Evolutionary conservation across 2,329 filamentous ascomycete genomes (phyloP).

Genomic region (Aspergillus cejpii): DNA sequence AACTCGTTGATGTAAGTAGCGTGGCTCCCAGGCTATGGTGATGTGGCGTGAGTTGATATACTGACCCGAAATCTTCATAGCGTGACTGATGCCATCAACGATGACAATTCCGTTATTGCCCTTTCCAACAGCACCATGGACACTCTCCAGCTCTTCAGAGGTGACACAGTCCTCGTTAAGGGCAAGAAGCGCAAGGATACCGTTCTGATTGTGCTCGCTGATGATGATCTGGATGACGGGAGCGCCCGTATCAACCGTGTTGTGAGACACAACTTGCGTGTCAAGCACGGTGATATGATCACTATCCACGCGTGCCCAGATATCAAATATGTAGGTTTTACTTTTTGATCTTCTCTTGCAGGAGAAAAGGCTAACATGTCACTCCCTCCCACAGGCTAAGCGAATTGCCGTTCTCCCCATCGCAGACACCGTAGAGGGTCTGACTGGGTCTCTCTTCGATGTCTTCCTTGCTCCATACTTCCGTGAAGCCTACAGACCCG

Average conservation of each 20-base stretch:
- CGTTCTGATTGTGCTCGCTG: constrained; percentile 91
- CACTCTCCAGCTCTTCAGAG: constrained; percentile 93
- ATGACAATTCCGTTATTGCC: constrained; percentile 99
- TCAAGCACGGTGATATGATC: constrained; percentile 97
- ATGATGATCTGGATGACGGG: constrained; percentile 96
- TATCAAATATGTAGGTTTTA: constrained; percentile 93
- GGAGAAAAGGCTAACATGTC: constrained; percentile 17
- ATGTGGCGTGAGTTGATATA: constrained; percentile 10
- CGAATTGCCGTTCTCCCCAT: constrained; percentile 97
- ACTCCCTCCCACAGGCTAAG: constrained; percentile 65
- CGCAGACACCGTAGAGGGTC: constrained; percentile 93
- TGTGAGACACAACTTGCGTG: constrained; percentile 93
- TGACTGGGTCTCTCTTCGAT: constrained; percentile 96
- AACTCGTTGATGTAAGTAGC: constrained; percentile 85
- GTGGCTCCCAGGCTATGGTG: neutral
- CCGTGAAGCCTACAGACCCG: constrained; percentile 95
- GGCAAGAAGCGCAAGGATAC: constrained; percentile 99
- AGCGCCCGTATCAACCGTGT: constrained; percentile 97
- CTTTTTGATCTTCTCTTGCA: neutral
- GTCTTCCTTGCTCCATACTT: constrained; percentile 99
- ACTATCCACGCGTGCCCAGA: constrained; percentile 96
- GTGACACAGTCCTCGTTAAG: constrained; percentile 94
- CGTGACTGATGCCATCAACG: constrained; percentile 96
- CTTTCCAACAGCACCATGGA: constrained; percentile 99
- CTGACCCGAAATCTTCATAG: constrained; percentile 44